Percentiles rank a stretch among this genome's conserved stretches.
Evolutionary conservation across 192 early-diverging fungal genomes (phyloP).

Genomic region (Backusella liffmaniae): DNA sequence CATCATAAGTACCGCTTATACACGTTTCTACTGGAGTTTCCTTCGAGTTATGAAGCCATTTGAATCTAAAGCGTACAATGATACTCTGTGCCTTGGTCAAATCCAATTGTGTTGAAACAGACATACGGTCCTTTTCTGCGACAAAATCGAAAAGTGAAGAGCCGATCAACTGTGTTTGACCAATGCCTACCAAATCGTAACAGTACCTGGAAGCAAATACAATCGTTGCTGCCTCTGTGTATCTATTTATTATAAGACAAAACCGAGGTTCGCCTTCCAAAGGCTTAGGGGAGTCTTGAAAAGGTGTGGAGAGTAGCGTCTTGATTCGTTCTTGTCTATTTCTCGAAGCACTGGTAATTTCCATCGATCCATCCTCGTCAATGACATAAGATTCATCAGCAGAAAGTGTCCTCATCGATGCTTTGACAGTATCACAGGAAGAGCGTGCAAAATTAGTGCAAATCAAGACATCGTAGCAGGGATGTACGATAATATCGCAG

Average conservation of each 20-base stretch:
- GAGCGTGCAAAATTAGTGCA: not conserved
- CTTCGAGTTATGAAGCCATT: slow-evolving; percentile 5
- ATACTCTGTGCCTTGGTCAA: slow-evolving; percentile 1
- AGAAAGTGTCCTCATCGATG: not conserved
- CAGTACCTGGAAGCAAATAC: not conserved
- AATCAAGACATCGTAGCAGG: slow-evolving; percentile 27
- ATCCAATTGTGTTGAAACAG: slow-evolving; percentile 6
- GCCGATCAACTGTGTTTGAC: not conserved
- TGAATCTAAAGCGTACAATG: slow-evolving; percentile 6
- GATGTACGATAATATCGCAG: slow-evolving; percentile 23
- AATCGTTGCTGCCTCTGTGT: not conserved
- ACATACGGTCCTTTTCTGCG: not conserved
- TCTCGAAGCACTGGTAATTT: not conserved
- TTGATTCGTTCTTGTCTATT: not conserved
- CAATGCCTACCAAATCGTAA: not conserved
- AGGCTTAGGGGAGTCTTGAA: not conserved
- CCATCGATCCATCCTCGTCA: not conserved
- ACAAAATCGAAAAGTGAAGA: slow-evolving; percentile 16
- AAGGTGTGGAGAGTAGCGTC: not conserved
- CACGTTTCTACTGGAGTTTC: slow-evolving; percentile 16
- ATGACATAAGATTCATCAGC: not conserved
- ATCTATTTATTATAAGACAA: slow-evolving; percentile 20
- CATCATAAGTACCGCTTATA: slow-evolving; percentile 13
- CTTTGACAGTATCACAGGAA: not conserved
- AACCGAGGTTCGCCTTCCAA: slow-evolving; percentile 24